Evolutionary conservation across 179 eudicot genomes (phyloP), one percentile per base, ranked within the genome.

Genomic region (Beta corolliflora): DNA sequence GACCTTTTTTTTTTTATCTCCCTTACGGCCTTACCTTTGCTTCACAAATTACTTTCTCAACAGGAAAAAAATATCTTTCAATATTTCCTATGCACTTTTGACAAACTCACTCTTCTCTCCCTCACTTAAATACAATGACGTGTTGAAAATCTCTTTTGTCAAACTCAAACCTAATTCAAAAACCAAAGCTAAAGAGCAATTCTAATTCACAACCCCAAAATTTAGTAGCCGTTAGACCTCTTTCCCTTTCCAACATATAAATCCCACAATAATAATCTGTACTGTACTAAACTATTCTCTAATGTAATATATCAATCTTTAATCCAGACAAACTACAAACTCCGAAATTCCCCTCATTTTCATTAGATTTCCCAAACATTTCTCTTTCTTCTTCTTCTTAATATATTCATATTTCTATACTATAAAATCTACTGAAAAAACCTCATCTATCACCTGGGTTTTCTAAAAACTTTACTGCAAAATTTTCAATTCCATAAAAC

Each of bases 211-310:
- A 1, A 36, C 41, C 41, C 2, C 41, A 74, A 54, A 10, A 19
- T 56, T 25, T 56, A 55, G 8, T 74, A 56, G 77, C 77, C 76
- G 76, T 73, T 73, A 36, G 15, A 73, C 59, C 45, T 36, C 58
- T 23, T 36, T 12, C 41, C 14, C 18, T 5, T 25, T 72, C 29
- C 15, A 23, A 72, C 16, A 19, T 48, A 8, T 19, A 19, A 48
- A 66, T 16, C 7, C 5, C 15, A 11, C 14, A 44, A 11, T 13
- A 29, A 13, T 29, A 12, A 14, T 29, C 16, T 67, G 15, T 16
- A 5, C 71, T 15, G 29, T 18, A 36, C 45, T 67, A 31, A 31
- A 61, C 66, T 19, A 61, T 61, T 36, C 41, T 36, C 41, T n/a
- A n/a, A n/a, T n/a, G n/a, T 36, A 3, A 36, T 36, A 36, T 36